phyloP scores from a whole-genome alignment of 2,329 filamentous ascomycete genomes.

The Elsinoe perseae region DNA sequence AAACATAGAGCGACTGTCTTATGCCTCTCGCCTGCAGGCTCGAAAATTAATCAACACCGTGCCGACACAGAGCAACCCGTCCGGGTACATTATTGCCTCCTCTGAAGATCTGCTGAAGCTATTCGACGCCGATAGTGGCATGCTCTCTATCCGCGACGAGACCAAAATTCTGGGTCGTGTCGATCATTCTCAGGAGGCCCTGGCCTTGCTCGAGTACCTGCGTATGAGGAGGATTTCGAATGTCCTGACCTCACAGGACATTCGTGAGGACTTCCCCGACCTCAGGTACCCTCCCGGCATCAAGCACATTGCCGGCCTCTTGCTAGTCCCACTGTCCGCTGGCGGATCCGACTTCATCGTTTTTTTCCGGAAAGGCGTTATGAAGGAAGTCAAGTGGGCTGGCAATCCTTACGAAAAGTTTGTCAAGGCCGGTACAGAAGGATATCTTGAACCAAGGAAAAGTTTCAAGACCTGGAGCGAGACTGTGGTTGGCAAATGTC shows the following conservation, averaged over 20 bases:
- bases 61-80: conserved; percentile 71
- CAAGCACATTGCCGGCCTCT: conserved; percentile 63
- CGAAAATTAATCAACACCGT: conserved; percentile 82
- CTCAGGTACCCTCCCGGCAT: conserved; percentile 74
- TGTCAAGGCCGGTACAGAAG: conserved; percentile 61
- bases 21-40: conserved; percentile 74
- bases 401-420: conserved; percentile 79
- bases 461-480: conserved; percentile 79
- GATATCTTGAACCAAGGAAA: conserved; percentile 67
- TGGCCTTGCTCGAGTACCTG: conserved; percentile 79
- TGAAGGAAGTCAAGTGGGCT: conserved; percentile 74
- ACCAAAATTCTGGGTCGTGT: conserved; percentile 74
- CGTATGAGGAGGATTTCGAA: conserved; percentile 66
- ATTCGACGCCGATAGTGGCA: conserved; percentile 80
- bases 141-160: conserved; percentile 78
- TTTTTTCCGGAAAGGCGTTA: conserved; percentile 74
- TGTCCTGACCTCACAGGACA: conserved; percentile 70
- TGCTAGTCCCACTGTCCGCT: conserved; percentile 72
- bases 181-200: conserved; percentile 69
- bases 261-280: conserved; percentile 71
- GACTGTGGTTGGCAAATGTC: conserved; percentile 69
- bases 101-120: conserved; percentile 77
- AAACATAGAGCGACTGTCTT: conserved; percentile 81
- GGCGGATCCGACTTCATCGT: conserved; percentile 79
- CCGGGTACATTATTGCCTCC: conserved; percentile 83